These are phyloP conservation scores for Eurotiales sp. DNA, from an alignment of 2,329 filamentous ascomycete species.

Conservation along the genomic window DNA sequence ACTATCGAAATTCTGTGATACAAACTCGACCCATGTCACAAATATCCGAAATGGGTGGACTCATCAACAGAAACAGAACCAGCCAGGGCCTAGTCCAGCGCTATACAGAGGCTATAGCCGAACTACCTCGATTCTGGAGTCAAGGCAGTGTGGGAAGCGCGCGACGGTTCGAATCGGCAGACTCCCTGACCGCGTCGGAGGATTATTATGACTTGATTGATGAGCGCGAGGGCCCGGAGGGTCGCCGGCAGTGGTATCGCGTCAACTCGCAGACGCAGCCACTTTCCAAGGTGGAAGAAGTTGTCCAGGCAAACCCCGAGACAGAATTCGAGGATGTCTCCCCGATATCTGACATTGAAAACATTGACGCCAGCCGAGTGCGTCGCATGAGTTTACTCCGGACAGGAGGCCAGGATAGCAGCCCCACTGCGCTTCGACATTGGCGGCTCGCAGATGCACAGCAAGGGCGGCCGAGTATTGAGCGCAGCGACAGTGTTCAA, in stretches of 20 bases:
- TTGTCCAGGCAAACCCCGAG: not conserved
- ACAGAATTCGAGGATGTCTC: not conserved
- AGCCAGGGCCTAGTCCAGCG: conserved; percentile 36
- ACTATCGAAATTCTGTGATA: conserved; percentile 27
- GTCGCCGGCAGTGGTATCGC: conserved; percentile 22
- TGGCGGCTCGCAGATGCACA: conserved; percentile 19
- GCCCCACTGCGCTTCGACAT: conserved; percentile 15
- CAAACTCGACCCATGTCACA: conserved; percentile 28
- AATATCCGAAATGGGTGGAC: conserved; percentile 20
- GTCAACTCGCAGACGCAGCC: conserved; percentile 16
- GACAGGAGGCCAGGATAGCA: conserved; percentile 19
- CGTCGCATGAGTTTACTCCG: conserved; percentile 23
- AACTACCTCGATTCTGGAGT: conserved; percentile 35
- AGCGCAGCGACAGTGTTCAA: conserved; percentile 16
- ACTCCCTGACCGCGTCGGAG: conserved; percentile 16
- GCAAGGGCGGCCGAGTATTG: conserved; percentile 19
- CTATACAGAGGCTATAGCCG: conserved; percentile 34
- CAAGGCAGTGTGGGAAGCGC: conserved; percentile 29
- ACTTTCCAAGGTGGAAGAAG: conserved; percentile 11
- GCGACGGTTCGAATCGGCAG: conserved; percentile 22
- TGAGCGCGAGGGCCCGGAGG: conserved; percentile 18
- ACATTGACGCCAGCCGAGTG: conserved; percentile 7
- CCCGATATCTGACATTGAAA: not conserved
- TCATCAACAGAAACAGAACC: conserved; percentile 20
- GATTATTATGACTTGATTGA: conserved; percentile 22